phyloP scores from a whole-genome alignment of 345 rosid genomes.

The Raphanus raphanistrum region DNA sequence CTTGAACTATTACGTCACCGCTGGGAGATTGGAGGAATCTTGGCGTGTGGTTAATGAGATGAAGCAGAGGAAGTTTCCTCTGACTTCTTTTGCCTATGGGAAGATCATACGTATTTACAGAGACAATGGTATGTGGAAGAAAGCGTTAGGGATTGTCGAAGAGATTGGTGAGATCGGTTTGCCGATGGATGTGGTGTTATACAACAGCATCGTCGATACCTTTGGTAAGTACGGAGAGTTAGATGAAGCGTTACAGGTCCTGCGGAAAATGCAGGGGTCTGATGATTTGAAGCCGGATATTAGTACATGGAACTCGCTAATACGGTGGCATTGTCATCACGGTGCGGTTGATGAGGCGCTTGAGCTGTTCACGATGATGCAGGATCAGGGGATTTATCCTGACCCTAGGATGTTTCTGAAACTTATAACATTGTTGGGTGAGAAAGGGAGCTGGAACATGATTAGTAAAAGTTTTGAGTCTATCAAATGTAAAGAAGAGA shows the following conservation, averaged over 20 bases:
- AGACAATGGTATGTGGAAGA: slow-evolving; percentile 83
- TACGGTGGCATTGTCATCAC: slow-evolving; percentile 63
- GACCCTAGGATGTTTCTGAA: slow-evolving; percentile 59
- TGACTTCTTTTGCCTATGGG: slow-evolving; percentile 53
- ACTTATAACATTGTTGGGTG: slow-evolving; percentile 57
- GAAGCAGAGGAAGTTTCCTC: slow-evolving; percentile 44
- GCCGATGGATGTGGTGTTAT: slow-evolving; percentile 53
- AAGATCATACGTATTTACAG: slow-evolving; percentile 63
- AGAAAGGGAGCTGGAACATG: slow-evolving; percentile 65
- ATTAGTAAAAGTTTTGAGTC: slow-evolving; percentile 47
- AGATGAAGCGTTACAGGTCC: slow-evolving; percentile 53
- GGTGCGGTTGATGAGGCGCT: slow-evolving; percentile 50
- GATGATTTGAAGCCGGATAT: slow-evolving; percentile 53
- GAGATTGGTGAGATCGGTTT: slow-evolving; percentile 57
- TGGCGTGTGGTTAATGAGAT: slow-evolving; percentile 61
- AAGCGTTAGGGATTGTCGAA: slow-evolving; percentile 56
- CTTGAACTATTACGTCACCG: slow-evolving; percentile 58
- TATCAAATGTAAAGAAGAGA: slow-evolving; percentile 46
- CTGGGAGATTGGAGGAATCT: slow-evolving; percentile 61
- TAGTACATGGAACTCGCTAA: slow-evolving; percentile 61
- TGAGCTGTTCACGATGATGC: slow-evolving; percentile 58
- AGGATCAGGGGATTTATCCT: slow-evolving; percentile 59
- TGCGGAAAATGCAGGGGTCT: slow-evolving; percentile 48
- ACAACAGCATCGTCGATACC: slow-evolving; percentile 58
- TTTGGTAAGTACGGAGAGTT: slow-evolving; percentile 64